Percentiles rank a stretch among this genome's conserved stretches.
Evolutionary conservation across 2,329 filamentous ascomycete species (phyloP).

Genomic region (Trichoderma hamatum): DNA sequence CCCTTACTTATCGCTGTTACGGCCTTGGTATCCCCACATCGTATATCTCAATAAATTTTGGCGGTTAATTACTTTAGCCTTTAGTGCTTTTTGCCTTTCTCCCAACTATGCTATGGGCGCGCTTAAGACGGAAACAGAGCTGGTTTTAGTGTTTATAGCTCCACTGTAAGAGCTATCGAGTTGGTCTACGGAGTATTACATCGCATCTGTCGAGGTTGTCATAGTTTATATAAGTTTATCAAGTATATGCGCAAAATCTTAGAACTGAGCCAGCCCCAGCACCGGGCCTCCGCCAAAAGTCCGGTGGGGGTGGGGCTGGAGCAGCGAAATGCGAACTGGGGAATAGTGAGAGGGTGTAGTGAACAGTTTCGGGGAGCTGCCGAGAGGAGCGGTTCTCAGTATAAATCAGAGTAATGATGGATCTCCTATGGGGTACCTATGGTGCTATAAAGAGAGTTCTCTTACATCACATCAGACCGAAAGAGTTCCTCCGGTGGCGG

Average conservation of each 20-base stretch:
- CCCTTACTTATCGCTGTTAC: background rate
- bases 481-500: background rate
- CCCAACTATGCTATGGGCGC: too few relatives aligned
- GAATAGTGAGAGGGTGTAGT: background rate
- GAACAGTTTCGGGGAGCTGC: background rate
- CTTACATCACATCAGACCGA: background rate
- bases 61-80: background rate
- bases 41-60: background rate
- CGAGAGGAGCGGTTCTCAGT: background rate
- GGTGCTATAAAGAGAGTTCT: background rate
- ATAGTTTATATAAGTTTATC: background rate
- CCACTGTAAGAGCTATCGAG: background rate
- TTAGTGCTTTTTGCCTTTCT: background rate
- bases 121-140: background rate
- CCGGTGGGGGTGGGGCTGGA: background rate
- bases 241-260: rapidly evolving
- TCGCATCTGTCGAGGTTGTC: background rate
- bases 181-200: background rate
- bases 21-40: background rate
- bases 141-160: background rate
- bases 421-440: background rate
- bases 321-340: background rate
- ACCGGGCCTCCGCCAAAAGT: background rate
- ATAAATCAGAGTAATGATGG: background rate
- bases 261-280: background rate